Evolutionary conservation across 169 alveolate species (phyloP).

Genomic region (Cryptosporidium viatorum): DNA sequence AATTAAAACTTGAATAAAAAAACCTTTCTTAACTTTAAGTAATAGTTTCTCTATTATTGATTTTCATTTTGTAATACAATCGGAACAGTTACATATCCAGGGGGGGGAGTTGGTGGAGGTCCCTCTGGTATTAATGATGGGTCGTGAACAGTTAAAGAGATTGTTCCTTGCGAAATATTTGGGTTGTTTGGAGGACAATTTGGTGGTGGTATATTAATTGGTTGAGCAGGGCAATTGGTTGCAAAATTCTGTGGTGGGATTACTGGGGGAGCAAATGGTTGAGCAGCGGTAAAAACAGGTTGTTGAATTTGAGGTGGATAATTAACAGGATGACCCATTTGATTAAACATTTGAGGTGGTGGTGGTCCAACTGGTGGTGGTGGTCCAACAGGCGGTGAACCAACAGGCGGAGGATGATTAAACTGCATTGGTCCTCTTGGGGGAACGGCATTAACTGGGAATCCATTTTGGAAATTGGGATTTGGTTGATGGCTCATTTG

Average conservation of each 20-base stretch:
- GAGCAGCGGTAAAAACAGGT: constrained; percentile 3
- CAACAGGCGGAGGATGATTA: constrained; percentile 24
- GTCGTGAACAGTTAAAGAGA: constrained; percentile 33
- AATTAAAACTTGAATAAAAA: not conserved
- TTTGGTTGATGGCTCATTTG: constrained; percentile 18
- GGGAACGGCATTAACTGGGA: not conserved
- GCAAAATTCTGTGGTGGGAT: constrained; percentile 2
- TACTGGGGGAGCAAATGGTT: constrained; percentile 39
- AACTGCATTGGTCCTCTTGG: not conserved
- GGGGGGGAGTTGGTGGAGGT: constrained; percentile 70
- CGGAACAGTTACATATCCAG: constrained; percentile 73
- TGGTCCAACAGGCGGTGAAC: constrained; percentile 3
- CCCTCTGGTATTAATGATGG: constrained; percentile 69
- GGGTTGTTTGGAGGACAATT: constrained; percentile 16
- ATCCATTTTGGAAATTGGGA: constrained; percentile 31
- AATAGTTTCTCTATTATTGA: not conserved
- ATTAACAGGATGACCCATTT: constrained; percentile 28
- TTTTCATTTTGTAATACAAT: constrained; percentile 29
- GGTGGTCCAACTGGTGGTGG: not conserved
- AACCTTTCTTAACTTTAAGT: not conserved
- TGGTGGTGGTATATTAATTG: constrained; percentile 15
- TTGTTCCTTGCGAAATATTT: constrained; percentile 56
- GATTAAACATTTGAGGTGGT: constrained; percentile 4
- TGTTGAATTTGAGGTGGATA: constrained; percentile 30
- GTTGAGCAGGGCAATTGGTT: not conserved